These are phyloP conservation scores for Craterostigma plantagineum DNA, from an alignment of 257 asterid species.

Conservation along the genomic window DNA sequence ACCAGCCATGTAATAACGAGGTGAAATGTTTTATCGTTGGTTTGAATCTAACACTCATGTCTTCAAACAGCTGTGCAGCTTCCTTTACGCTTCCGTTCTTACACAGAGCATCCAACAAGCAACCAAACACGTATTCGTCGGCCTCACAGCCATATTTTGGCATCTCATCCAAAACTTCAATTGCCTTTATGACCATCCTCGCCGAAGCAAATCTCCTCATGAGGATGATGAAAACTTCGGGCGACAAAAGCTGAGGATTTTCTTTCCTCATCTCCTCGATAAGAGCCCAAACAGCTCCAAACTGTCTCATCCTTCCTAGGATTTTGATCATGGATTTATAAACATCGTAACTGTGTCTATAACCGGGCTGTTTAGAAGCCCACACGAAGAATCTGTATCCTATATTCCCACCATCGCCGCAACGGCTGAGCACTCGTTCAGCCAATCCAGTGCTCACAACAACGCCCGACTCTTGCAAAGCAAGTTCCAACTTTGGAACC, in stretches of 20 bases:
- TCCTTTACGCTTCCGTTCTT: slow-evolving; percentile 83
- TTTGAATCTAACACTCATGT: slow-evolving; percentile 47
- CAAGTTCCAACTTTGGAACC: slow-evolving; percentile 78
- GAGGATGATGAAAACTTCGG: slow-evolving; percentile 60
- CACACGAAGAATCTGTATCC: slow-evolving; percentile 75
- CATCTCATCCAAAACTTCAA: slow-evolving; percentile 89
- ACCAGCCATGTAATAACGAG: slow-evolving; percentile 76
- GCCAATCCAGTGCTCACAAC: slow-evolving; percentile 53
- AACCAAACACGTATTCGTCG: slow-evolving; percentile 79
- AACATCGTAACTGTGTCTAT: slow-evolving; percentile 57
- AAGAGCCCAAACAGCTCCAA: slow-evolving; percentile 95
- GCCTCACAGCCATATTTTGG: slow-evolving; percentile 82
- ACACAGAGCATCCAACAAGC: slow-evolving; percentile 79
- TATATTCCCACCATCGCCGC: slow-evolving; percentile 91
- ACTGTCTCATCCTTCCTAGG: slow-evolving; percentile 78
- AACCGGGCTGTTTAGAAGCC: slow-evolving; percentile 72
- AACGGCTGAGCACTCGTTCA: slow-evolving; percentile 73
- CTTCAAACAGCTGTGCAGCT: slow-evolving; percentile 76
- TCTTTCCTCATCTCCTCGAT: slow-evolving; percentile 88
- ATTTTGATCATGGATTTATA: slow-evolving; percentile 67
- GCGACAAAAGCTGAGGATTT: slow-evolving; percentile 43
- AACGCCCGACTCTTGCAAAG: slow-evolving; percentile 64
- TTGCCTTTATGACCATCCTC: slow-evolving; percentile 81
- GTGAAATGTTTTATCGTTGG: slow-evolving; percentile 79
- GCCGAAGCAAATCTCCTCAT: slow-evolving; percentile 91